A percentile compares a stretch with the other conserved stretches of the same genome.
phyloP scores from a whole-genome alignment of 352 stramenopile genomes.

The Pythium folliculosum region DNA sequence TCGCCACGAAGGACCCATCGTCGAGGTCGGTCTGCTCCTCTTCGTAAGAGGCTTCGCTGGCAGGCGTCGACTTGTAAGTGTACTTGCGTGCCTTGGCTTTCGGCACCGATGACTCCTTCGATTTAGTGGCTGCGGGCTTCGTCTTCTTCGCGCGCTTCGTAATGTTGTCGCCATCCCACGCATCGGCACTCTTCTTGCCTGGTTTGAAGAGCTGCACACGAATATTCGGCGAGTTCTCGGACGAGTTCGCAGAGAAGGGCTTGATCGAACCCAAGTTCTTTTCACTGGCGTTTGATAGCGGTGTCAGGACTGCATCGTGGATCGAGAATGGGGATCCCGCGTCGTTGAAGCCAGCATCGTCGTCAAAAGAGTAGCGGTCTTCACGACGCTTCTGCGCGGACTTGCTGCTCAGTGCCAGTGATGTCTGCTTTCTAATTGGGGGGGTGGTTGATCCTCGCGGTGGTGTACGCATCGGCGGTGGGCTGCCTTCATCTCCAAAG shows the following conservation, averaged over 20 bases:
- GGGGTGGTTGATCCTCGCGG: not conserved
- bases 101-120: conserved; percentile 27
- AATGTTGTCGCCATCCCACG: conserved; percentile 34
- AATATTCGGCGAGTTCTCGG: conserved; percentile 44
- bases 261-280: conserved; percentile 59
- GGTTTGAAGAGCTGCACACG: conserved; percentile 55
- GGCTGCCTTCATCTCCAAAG: conserved; percentile 10
- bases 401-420: conserved; percentile 21
- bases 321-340: conserved; percentile 59
- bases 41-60: conserved; percentile 47
- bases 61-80: conserved; percentile 48
- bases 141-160: conserved; percentile 29
- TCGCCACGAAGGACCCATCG: conserved; percentile 57
- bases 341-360: conserved; percentile 36
- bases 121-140: conserved; percentile 32
- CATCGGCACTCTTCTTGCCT: conserved; percentile 28
- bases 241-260: conserved; percentile 42
- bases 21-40: conserved; percentile 59
- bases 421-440: conserved; percentile 8
- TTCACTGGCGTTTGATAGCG: conserved; percentile 71
- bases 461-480: conserved; percentile 1
- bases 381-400: conserved; percentile 29
- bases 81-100: conserved; percentile 45
- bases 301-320: conserved; percentile 60
- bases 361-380: conserved; percentile 38